Base-by-base conservation (phyloP, 75 land plant genomes). In the Gnetum montanum region DNA sequence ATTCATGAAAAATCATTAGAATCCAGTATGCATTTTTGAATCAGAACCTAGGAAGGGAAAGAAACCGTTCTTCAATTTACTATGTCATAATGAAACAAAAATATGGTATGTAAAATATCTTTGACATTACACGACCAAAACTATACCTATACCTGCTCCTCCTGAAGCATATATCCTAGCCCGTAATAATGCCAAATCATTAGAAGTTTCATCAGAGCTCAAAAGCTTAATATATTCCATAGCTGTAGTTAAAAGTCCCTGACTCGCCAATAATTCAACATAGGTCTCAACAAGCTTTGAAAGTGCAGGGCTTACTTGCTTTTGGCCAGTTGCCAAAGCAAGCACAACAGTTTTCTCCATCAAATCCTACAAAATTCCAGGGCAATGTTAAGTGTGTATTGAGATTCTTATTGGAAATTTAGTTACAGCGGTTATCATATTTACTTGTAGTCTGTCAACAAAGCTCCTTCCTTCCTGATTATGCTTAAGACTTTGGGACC, bases 341-440 rank as follows among this genome's bases (percentile, higher is more conserved):
- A 94, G 69, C 24, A 90, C 68, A 47, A 86, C 80, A 19, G 84
- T 79, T 70, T 90, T 94, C 50, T 94, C 98, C 98, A 94, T 89
- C 48, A 94, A 59, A 60, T 93, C 98, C 98, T 93, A 56, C 24
- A 49, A 1, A 43, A 54, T 13, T 41, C 37, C 59, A n/a, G n/a
- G n/a, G n/a, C n/a, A n/a, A n/a, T n/a, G n/a, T n/a, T n/a, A n/a
- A 6, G 60, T 19, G 0, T 44, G 34, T 2, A 18, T 50, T n/a
- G n/a, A n/a, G n/a, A n/a, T n/a, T n/a, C n/a, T n/a, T n/a, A n/a
- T n/a, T n/a, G n/a, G n/a, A n/a, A n/a, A n/a, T n/a, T n/a, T n/a
- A n/a, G n/a, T n/a, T n/a, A n/a, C n/a, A n/a, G n/a, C n/a, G n/a
- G n/a, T n/a, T n/a, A n/a, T n/a, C n/a, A n/a, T n/a, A 20, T 16